phyloP scores from a whole-genome alignment of 2,329 filamentous ascomycete species.

The Ophiostoma himal-ulmi region DNA sequence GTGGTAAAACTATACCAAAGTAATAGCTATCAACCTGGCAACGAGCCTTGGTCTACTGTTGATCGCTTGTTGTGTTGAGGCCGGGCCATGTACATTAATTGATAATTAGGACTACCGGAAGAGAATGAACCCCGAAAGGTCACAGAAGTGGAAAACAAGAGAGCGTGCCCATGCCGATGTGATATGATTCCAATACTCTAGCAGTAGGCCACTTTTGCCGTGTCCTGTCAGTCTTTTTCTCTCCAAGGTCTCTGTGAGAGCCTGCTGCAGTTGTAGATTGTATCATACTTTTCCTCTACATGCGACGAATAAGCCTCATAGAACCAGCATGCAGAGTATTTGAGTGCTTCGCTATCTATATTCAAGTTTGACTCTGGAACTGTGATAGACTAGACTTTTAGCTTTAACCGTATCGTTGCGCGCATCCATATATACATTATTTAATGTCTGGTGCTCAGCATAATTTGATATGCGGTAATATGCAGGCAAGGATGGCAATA shows the following conservation, averaged over 20 bases:
- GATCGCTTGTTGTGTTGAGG: neutral
- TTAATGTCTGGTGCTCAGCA: neutral
- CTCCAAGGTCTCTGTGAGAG: too few species aligned
- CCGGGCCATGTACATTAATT: neutral
- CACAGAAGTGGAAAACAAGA: neutral
- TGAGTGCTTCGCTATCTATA: neutral
- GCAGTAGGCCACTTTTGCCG: neutral
- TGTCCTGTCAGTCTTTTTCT: too few species aligned
- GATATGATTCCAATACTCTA: neutral
- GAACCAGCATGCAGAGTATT: neutral
- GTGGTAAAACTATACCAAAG: neutral
- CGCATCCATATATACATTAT: neutral
- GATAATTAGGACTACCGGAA: neutral
- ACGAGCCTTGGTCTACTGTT: neutral
- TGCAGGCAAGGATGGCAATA: neutral
- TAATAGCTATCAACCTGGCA: neutral
- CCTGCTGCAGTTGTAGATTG: neutral
- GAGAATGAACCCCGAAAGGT: neutral
- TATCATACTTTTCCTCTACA: neutral
- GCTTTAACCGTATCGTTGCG: neutral
- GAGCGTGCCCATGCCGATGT: neutral
- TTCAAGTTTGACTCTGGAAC: neutral
- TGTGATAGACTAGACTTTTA: neutral
- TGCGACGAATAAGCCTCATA: neutral
- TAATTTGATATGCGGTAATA: neutral